A percentile compares a stretch with the other conserved stretches of the same genome.
phyloP scores from a whole-genome alignment of 2,329 filamentous ascomycete species.

The Aspergillus viridinutans region DNA sequence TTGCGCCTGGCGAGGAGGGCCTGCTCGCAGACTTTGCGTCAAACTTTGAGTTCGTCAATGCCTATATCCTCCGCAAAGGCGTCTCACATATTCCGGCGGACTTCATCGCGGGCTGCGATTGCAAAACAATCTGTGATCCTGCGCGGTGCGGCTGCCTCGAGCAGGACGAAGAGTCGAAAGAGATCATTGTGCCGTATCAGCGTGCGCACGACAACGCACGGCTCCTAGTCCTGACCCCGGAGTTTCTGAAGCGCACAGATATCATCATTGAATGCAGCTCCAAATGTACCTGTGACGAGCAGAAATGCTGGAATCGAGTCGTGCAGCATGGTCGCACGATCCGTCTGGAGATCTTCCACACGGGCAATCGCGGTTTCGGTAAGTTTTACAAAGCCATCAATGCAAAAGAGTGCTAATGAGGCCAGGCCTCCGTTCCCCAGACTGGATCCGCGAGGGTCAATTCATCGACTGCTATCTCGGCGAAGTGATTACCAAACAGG shows the following conservation, averaged over 20 bases:
- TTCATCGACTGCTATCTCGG: slow-evolving; percentile 46
- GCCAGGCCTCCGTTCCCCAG: slow-evolving; percentile 37
- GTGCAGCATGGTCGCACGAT: slow-evolving; percentile 39
- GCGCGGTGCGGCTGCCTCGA: slow-evolving; percentile 27
- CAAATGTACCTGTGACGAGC: slow-evolving; percentile 31
- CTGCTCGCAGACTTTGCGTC: slow-evolving; percentile 22
- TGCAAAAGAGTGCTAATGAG: background rate
- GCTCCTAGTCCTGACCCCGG: slow-evolving; percentile 23
- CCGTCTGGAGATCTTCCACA: slow-evolving; percentile 41
- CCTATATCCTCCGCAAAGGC: slow-evolving; percentile 32
- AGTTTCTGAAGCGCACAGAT: slow-evolving; percentile 28
- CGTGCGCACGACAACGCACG: slow-evolving; percentile 8
- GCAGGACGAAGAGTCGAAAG: slow-evolving; percentile 25
- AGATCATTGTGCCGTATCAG: slow-evolving; percentile 31
- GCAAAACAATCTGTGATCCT: slow-evolving; percentile 22
- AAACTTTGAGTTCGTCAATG: slow-evolving; percentile 38
- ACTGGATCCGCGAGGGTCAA: slow-evolving; percentile 38
- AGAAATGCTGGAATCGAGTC: slow-evolving; percentile 39
- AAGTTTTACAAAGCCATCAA: slow-evolving; percentile 3
- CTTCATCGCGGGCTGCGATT: slow-evolving; percentile 34
- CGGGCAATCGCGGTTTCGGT: slow-evolving; percentile 40
- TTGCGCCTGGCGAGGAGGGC: slow-evolving; percentile 12
- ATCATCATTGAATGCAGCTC: slow-evolving; percentile 43
- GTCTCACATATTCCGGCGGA: slow-evolving; percentile 23
- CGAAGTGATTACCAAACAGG: slow-evolving; percentile 38